Conservation (phyloP, 2,329 filamentous ascomycete species). For the Dactylellina cionopaga region DNA sequence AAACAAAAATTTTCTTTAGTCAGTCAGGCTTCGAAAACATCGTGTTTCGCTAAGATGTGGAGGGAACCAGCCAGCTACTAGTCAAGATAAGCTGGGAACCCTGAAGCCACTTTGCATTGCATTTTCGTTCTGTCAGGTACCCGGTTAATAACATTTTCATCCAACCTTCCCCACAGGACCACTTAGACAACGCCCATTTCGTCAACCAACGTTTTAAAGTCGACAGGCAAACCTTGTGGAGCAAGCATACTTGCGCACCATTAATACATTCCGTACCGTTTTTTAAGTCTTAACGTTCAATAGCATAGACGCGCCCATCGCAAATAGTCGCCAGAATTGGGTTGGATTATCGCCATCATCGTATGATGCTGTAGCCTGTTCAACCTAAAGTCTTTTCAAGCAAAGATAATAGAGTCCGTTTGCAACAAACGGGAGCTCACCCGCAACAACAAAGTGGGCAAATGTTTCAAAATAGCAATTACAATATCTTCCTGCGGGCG, state of each 20-base stretch:
- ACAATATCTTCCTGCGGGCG: slow-evolving; percentile 1
- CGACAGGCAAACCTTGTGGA: slow-evolving; percentile 24
- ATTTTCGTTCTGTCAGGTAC: slow-evolving; percentile 17
- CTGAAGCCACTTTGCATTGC: slow-evolving; percentile 3
- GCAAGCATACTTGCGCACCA: background rate
- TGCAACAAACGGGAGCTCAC: slow-evolving; percentile 2
- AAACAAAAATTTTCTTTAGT: background rate
- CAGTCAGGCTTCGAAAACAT: slow-evolving; percentile 41
- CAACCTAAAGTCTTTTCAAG: slow-evolving; percentile 25
- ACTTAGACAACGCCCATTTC: slow-evolving; percentile 31
- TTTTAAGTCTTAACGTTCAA: background rate
- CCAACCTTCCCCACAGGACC: slow-evolving; percentile 37
- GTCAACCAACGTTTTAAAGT: slow-evolving; percentile 20
- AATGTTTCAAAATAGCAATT: slow-evolving; percentile 42
- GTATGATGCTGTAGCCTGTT: slow-evolving; percentile 23
- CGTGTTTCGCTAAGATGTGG: slow-evolving; percentile 34
- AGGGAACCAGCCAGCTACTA: slow-evolving; percentile 10
- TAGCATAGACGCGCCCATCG: slow-evolving; percentile 33
- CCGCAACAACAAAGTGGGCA: background rate
- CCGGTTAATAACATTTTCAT: slow-evolving; percentile 2
- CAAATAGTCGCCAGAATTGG: slow-evolving; percentile 36
- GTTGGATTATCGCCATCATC: slow-evolving; percentile 30
- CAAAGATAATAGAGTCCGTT: slow-evolving; percentile 25
- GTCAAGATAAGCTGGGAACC: slow-evolving; percentile 11
- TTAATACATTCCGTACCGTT: background rate